Conservation (phyloP, 176 grass and related monocot genomes). For the bread wheat (Triticum aestivum) region DNA sequence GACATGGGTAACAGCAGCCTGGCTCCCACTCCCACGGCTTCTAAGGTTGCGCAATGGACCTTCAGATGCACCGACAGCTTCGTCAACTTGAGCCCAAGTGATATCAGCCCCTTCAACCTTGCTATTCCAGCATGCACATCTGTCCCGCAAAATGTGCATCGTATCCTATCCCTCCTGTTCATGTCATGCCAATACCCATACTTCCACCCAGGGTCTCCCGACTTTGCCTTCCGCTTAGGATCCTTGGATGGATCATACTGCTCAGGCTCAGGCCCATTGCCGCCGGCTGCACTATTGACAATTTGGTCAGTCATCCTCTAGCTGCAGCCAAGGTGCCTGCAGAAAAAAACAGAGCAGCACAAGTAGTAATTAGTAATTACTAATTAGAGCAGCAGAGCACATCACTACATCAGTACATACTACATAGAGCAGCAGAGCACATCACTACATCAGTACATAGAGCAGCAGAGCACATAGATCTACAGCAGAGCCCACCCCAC, state of each 20-base stretch:
- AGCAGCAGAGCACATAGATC: too few species aligned
- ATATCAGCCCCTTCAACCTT: neutral
- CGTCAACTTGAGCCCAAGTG: neutral
- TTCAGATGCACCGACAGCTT: neutral
- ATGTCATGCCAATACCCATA: neutral
- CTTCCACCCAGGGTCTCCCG: neutral
- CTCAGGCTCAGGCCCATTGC: neutral
- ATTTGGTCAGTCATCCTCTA: neutral
- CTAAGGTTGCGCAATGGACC: neutral
- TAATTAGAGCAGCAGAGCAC: too few species aligned
- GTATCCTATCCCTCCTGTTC: neutral
- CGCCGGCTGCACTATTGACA: neutral
- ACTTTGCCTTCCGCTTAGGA: neutral
- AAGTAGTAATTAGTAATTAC: too few species aligned
- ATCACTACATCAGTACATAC: too few species aligned
- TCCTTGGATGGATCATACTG: neutral
- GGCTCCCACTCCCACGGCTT: neutral
- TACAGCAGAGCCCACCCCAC: too few species aligned
- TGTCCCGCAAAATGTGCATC: too few species aligned
- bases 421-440: too few species aligned
- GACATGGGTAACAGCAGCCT: too few species aligned
- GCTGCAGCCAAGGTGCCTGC: neutral
- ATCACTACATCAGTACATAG: too few species aligned
- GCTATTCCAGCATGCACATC: too few species aligned
- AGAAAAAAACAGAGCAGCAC: neutral